Conservation (phyloP, 768 basidiomycete genomes). For the Russula sp. region DNA sequence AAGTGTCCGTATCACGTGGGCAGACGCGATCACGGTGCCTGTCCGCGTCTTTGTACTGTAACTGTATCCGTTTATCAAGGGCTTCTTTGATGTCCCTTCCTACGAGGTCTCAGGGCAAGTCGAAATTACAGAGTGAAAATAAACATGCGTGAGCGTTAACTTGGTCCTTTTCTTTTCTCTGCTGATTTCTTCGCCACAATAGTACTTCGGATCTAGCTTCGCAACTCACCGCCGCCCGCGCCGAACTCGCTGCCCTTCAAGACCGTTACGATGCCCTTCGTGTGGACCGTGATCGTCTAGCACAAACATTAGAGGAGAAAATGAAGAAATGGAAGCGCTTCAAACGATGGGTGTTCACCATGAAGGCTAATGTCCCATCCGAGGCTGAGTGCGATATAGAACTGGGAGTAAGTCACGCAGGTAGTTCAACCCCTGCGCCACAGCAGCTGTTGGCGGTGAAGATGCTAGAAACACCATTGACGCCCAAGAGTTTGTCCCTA, state of each 20-base stretch:
- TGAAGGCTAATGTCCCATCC: background rate
- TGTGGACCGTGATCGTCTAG: constrained; percentile 4
- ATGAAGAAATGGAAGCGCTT: constrained; percentile 15
- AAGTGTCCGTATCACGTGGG: too few relatives aligned
- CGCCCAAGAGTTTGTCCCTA: constrained; percentile 6
- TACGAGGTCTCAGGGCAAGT: background rate
- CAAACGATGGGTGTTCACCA: constrained; percentile 6
- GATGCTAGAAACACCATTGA: constrained; percentile 11
- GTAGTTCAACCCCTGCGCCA: background rate
- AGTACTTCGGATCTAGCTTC: background rate
- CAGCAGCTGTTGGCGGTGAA: background rate
- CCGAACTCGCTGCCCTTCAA: constrained; percentile 9
- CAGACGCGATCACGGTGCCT: too few relatives aligned
- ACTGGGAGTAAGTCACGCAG: background rate
- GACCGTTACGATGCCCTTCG: constrained; percentile 13
- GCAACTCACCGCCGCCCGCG: constrained; percentile 1
- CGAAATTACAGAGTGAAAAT: background rate
- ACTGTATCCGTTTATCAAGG: too few relatives aligned
- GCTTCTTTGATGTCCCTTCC: background rate
- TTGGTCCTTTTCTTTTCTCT: background rate
- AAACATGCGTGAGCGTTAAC: background rate
- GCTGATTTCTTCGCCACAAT: background rate
- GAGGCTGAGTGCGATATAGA: background rate
- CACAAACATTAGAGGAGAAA: background rate
- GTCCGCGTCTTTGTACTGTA: too few relatives aligned